Conservation (phyloP, 148 eudicot species). For the Amaranthus palmeri region DNA sequence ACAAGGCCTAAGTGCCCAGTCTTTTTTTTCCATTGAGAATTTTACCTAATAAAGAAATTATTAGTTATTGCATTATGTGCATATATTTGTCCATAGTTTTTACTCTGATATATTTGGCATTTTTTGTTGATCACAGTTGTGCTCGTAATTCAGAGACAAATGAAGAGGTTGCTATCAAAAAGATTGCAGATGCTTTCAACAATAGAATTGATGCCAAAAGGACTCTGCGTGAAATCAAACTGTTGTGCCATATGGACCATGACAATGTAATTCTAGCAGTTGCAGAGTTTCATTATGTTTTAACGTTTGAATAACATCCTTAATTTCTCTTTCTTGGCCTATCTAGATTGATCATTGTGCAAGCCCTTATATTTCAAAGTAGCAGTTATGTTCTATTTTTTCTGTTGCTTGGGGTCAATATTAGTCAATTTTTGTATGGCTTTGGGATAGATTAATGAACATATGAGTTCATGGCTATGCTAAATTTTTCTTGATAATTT, state of each 20-base stretch:
- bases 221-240: constrained; percentile 87
- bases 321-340: neutral
- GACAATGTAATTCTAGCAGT: constrained; percentile 58
- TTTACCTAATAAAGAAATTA: neutral
- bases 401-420: neutral
- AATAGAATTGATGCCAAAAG: constrained; percentile 87
- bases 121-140: constrained; percentile 46
- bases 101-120: neutral
- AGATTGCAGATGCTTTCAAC: constrained; percentile 83
- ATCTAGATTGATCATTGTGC: neutral
- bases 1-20: neutral
- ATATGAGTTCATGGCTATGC: neutral
- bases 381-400: neutral
- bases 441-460: neutral
- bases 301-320: constrained; percentile 5
- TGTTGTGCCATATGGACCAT: constrained; percentile 88
- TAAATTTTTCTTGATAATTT: neutral
- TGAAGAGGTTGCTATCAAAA: constrained; percentile 91
- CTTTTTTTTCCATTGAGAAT: neutral
- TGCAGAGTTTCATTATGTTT: neutral
- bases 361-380: neutral
- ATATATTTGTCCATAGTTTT: neutral
- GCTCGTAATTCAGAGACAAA: constrained; percentile 75
- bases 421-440: neutral
- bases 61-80: neutral